Conservation (phyloP, 768 basidiomycete genomes). For the Cyathus striatus region DNA sequence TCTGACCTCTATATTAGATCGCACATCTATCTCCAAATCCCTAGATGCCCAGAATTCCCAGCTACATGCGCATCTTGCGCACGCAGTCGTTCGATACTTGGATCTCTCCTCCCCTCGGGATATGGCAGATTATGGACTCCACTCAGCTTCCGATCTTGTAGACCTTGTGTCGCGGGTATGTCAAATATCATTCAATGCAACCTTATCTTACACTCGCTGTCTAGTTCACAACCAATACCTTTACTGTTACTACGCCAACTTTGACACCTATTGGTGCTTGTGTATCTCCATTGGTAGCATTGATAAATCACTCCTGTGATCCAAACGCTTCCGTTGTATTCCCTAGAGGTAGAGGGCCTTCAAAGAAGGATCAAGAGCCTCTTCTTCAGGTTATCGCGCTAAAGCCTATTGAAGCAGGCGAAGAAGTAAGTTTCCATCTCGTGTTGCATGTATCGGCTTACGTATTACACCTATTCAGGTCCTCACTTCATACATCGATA, state of each 20-base stretch:
- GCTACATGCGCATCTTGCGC: constrained; percentile 64
- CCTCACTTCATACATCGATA: constrained; percentile 80
- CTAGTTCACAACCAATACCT: constrained; percentile 89
- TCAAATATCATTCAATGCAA: constrained; percentile 4
- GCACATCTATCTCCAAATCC: constrained; percentile 35
- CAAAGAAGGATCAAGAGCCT: constrained; percentile 39
- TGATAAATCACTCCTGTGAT: constrained; percentile 85
- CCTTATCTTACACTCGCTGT: not conserved
- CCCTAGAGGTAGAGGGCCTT: constrained; percentile 43
- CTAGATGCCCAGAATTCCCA: constrained; percentile 41
- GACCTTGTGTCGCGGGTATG: constrained; percentile 69
- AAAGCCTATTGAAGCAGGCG: constrained; percentile 50
- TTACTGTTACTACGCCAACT: constrained; percentile 76
- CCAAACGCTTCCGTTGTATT: constrained; percentile 93
- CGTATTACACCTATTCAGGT: constrained; percentile 41
- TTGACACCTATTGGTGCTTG: constrained; percentile 80
- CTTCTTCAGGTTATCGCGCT: constrained; percentile 72
- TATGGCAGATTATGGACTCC: constrained; percentile 51
- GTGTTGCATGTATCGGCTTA: not conserved
- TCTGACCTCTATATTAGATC: constrained; percentile 35
- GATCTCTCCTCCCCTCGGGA: constrained; percentile 54
- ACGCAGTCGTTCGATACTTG: constrained; percentile 70
- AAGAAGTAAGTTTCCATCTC: constrained; percentile 52
- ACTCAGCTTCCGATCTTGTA: constrained; percentile 58
- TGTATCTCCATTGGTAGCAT: constrained; percentile 74